phyloP scores from a whole-genome alignment of 2,329 filamentous ascomycete species.

The Hypomyces rosellus region DNA sequence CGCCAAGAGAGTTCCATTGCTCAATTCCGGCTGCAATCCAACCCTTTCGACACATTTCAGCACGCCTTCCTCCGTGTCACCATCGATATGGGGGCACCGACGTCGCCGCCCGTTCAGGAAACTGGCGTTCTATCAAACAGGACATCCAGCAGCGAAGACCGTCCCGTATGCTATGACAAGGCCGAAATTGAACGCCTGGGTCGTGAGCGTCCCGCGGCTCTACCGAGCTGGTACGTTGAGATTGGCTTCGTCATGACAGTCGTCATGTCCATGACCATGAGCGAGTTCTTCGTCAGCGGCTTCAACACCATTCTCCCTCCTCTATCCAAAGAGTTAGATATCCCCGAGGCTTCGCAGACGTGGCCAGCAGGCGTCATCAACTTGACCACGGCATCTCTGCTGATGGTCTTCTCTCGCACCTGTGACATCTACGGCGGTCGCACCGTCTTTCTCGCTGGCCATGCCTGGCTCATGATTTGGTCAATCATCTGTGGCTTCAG shows the following conservation, averaged over 20 bases:
- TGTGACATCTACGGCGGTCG: conserved; percentile 59
- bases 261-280: conserved; percentile 56
- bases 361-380: conserved; percentile 62
- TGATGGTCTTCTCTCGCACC: conserved; percentile 57
- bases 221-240: conserved; percentile 49
- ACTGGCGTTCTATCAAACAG: conserved; percentile 1
- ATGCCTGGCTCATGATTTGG: conserved; percentile 62
- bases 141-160: conserved; percentile 1
- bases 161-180: conserved; percentile 12
- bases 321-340: conserved; percentile 54
- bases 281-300: conserved; percentile 71
- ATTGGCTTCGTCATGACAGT: conserved; percentile 56
- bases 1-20: not conserved
- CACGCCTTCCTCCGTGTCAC: too few relatives aligned
- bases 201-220: conserved; percentile 52
- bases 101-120: not conserved
- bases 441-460: conserved; percentile 51
- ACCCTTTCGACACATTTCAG: not conserved
- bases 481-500: conserved; percentile 65
- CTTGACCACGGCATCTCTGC: conserved; percentile 46
- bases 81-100: not conserved
- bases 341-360: conserved; percentile 53
- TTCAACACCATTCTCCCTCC: conserved; percentile 69
- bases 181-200: conserved; percentile 53
- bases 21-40: not conserved